Evolutionary conservation across 2,329 filamentous ascomycete genomes (phyloP).

Genomic region (Botryotinia globosa): DNA sequence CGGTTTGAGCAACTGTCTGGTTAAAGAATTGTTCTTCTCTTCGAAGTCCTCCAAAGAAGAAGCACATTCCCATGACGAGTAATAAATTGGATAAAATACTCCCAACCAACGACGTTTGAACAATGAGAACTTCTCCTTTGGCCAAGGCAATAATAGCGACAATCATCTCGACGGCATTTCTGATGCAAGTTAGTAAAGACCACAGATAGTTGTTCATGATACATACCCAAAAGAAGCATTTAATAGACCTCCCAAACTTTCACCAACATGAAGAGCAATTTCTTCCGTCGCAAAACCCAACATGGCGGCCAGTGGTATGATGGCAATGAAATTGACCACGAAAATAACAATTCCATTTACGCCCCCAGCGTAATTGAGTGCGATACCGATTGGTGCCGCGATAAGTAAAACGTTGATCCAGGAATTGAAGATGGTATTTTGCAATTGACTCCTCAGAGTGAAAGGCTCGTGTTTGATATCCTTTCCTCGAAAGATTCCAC

Average conservation of each 20-base stretch:
- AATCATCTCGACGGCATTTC: conserved; percentile 85
- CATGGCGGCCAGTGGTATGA: conserved; percentile 84
- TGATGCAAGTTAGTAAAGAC: conserved; percentile 37
- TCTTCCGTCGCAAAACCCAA: conserved; percentile 89
- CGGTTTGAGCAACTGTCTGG: conserved; percentile 85
- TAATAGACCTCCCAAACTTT: conserved; percentile 82
- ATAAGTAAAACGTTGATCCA: conserved; percentile 84
- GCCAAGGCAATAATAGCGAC: conserved; percentile 80
- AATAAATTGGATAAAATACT: conserved; percentile 89
- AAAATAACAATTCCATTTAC: conserved; percentile 67
- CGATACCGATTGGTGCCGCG: conserved; percentile 77
- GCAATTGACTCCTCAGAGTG: conserved; percentile 63
- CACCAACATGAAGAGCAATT: conserved; percentile 75
- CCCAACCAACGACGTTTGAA: conserved; percentile 89
- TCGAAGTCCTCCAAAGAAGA: conserved; percentile 72
- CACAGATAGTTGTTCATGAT: neutral
- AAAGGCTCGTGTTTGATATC: conserved; percentile 48
- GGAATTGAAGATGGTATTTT: conserved; percentile 73
- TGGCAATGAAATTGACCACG: conserved; percentile 89
- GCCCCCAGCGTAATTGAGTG: conserved; percentile 58
- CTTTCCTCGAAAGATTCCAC: conserved; percentile 38
- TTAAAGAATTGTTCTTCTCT: conserved; percentile 87
- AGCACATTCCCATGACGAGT: conserved; percentile 86
- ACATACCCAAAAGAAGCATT: conserved; percentile 84
- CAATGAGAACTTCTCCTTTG: conserved; percentile 68